A percentile compares a stretch with the other conserved stretches of the same genome.
Evolutionary conservation across 23 red algal species (phyloP).

Genomic region (Gracilaria vermiculophylla): DNA sequence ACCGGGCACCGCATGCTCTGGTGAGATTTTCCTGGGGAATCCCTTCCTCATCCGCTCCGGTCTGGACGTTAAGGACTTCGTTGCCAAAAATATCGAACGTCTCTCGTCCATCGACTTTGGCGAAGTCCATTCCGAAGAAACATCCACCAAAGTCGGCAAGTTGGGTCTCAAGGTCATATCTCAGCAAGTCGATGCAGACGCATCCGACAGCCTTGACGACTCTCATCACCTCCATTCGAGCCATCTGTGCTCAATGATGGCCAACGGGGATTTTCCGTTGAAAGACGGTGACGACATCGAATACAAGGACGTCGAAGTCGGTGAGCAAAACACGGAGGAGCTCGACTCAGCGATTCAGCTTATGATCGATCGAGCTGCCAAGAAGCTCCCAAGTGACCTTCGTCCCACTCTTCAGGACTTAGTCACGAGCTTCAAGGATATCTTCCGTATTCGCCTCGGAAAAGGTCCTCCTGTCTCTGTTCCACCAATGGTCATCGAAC

Average conservation of each 20-base stretch:
- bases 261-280: slow-evolving; percentile 26
- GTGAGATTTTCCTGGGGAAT: too few species aligned
- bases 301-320: slow-evolving; percentile 27
- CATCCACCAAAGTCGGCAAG: slow-evolving; percentile 14
- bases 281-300: slow-evolving; percentile 22
- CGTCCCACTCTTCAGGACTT: neutral
- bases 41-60: too few species aligned
- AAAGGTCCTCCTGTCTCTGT: neutral
- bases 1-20: too few species aligned
- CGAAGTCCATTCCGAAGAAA: neutral
- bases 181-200: neutral
- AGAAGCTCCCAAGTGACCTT: neutral
- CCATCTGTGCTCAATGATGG: too few species aligned
- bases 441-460: slow-evolving; percentile 18
- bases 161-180: neutral
- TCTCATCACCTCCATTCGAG: neutral
- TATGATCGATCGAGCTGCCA: neutral
- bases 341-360: neutral
- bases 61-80: too few species aligned
- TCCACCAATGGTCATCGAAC: neutral
- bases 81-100: too few species aligned
- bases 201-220: neutral
- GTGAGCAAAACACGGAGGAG: neutral
- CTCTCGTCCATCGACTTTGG: neutral
- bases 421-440: neutral